Percentiles rank a stretch among this genome's conserved stretches.
Evolutionary conservation across 768 basidiomycete species (phyloP).

Genomic region (Suillus tomentosus): DNA sequence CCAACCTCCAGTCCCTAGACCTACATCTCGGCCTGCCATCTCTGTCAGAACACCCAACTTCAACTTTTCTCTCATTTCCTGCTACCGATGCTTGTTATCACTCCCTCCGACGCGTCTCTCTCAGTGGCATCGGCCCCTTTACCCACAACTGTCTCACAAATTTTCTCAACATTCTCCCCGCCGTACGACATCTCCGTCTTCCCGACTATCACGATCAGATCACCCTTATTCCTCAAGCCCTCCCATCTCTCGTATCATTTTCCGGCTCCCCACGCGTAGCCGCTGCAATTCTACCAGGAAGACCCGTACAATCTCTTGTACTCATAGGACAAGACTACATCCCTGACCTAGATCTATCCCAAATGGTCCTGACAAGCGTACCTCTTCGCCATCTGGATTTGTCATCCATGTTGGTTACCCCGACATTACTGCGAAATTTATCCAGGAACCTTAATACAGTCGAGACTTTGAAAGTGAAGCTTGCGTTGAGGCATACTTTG

Average conservation of each 20-base stretch:
- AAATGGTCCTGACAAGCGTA: constrained; percentile 48
- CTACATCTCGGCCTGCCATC: constrained; percentile 46
- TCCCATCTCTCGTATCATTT: constrained; percentile 55
- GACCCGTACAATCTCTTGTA: constrained; percentile 56
- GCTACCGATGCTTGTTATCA: constrained; percentile 43
- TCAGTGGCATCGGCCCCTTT: constrained; percentile 46
- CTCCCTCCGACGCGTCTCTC: constrained; percentile 43
- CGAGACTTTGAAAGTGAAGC: constrained; percentile 53
- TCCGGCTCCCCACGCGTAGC: constrained; percentile 63
- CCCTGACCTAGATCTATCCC: constrained; percentile 51
- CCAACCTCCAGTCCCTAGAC: constrained; percentile 55
- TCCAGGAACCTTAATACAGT: constrained; percentile 52
- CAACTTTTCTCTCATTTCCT: constrained; percentile 40
- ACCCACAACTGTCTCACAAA: constrained; percentile 34
- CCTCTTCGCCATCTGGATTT: constrained; percentile 60
- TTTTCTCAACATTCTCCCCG: constrained; percentile 46
- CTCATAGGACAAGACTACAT: constrained; percentile 61
- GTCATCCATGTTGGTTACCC: constrained; percentile 59
- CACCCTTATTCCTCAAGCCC: constrained; percentile 41
- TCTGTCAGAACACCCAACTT: constrained; percentile 53
- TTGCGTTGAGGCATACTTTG: constrained; percentile 65
- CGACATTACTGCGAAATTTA: constrained; percentile 55
- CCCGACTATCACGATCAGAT: constrained; percentile 48
- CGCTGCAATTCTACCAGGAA: constrained; percentile 58
- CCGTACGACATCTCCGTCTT: constrained; percentile 48